A percentile compares a stretch with the other conserved stretches of the same genome.
These are phyloP conservation scores for Linum trigynum DNA, from an alignment of 345 rosid species.

Conservation along the genomic window DNA sequence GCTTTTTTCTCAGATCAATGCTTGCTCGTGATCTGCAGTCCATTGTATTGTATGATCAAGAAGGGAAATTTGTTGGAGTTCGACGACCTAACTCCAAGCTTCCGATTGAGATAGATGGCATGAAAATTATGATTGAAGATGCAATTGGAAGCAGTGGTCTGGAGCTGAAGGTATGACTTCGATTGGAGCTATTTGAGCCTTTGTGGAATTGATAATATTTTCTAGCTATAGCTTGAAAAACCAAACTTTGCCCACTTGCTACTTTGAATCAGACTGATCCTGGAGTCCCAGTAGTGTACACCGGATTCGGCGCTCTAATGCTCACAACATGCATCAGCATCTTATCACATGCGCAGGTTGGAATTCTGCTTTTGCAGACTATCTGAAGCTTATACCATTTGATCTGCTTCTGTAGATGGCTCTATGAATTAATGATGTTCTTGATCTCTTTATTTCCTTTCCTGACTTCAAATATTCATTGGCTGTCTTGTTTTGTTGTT, in stretches of 20 bases:
- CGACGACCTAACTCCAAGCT: conserved; percentile 88
- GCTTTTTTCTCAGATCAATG: conserved; percentile 57
- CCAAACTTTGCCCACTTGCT: no score
- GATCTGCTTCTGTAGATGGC: no score
- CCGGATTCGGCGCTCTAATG: conserved; percentile 91
- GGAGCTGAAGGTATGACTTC: conserved; percentile 54
- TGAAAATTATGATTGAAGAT: conserved; percentile 63
- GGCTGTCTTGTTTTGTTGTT: neutral
- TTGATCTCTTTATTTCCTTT: no score
- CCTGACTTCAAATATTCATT: no score
- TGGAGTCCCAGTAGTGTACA: conserved; percentile 80
- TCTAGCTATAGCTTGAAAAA: no score
- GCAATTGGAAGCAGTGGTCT: conserved; percentile 94
- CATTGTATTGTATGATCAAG: conserved; percentile 65
- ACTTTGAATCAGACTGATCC: conserved; percentile 62
- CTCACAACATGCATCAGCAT: conserved; percentile 84
- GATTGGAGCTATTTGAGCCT: no score
- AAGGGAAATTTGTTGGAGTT: conserved; percentile 79
- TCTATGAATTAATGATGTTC: no score
- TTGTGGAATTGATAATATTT: no score
- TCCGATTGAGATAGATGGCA: conserved; percentile 74
- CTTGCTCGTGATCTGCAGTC: conserved; percentile 97
- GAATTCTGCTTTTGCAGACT: neutral
- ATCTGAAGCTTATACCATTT: neutral
- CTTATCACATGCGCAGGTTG: conserved; percentile 85